Evolutionary conservation across 2,329 filamentous ascomycete genomes (phyloP), one percentile per base, ranked within the genome.

Genomic region (Diplocarpon mali): DNA sequence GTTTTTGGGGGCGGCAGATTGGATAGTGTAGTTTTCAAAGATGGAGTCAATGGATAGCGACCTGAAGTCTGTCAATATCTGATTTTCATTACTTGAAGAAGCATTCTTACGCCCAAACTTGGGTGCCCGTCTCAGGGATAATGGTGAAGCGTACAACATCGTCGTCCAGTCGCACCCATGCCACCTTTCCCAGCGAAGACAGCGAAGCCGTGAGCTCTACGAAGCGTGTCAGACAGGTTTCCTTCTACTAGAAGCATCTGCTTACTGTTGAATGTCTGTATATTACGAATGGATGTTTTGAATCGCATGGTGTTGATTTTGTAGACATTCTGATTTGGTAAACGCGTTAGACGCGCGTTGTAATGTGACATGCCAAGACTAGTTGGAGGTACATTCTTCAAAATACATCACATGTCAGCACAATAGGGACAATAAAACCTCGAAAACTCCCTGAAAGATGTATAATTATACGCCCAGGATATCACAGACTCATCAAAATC

Each of bases 71-170:
- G 12, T 44, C 29, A 69, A 63, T 46, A 67, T 63, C 3, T 10
- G 52, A 27, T 35, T 32, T 42, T 36, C 28, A 38, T 44, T 35
- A 43, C 2, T 20, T 46, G 34, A 11, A 38, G 47, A n/a, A 27
- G 13, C 12, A 28, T 14, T 78, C 80, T 61, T 72, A 89, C 72
- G 88, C 86, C 92, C 92, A 98, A 44, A 96, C 90, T 71, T 96
- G 90, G 8, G 87, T 93, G 48, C 92, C 90, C 59, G 85, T 83
- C 62, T 95, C 88, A 1, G 92, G 89, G 50, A 96, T 90, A 58
- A 96, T 85, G 48, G 92, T 96, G 67, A 98, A 95, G 56, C 89
- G 88, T 45, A 90, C 81, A 44, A 82, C 81, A 47, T 89, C 81
- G 66, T 93, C 78, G 66, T 90, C 86, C 29, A 98, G 76, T 53